A percentile compares a stretch with the other conserved stretches of the same genome.
Evolutionary conservation across 2,329 filamentous ascomycete genomes (phyloP).

Genomic region (Clathrospora elynae): DNA sequence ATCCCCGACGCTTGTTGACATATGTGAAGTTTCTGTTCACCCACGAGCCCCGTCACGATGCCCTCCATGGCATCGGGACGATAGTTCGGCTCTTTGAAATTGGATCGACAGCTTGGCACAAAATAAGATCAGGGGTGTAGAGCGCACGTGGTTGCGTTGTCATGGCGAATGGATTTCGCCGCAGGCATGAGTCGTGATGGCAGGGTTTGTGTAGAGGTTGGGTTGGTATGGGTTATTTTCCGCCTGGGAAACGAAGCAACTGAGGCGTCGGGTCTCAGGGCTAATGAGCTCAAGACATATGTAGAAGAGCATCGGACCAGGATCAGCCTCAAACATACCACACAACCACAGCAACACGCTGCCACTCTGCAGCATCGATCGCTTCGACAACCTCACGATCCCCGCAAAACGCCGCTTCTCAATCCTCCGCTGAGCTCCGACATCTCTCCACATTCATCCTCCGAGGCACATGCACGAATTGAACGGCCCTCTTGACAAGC

Average conservation of each 20-base stretch:
- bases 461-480: slow-evolving; percentile 23
- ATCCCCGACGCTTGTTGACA: slow-evolving; percentile 17
- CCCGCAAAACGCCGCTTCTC: slow-evolving; percentile 8
- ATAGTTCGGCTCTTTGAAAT: slow-evolving; percentile 10
- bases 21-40: slow-evolving; percentile 14
- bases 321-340: not conserved
- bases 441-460: slow-evolving; percentile 6
- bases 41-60: slow-evolving; percentile 16
- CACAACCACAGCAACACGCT: not conserved
- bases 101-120: slow-evolving; percentile 3
- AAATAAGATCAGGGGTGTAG: slow-evolving; percentile 1
- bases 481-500: slow-evolving; percentile 28
- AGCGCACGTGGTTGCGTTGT: slow-evolving; percentile 8
- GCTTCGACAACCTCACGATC: slow-evolving; percentile 2
- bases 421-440: slow-evolving; percentile 5
- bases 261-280: too few species aligned
- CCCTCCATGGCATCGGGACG: slow-evolving; percentile 4
- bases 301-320: slow-evolving; percentile 1
- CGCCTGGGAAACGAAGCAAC: too few species aligned
- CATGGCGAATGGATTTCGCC: slow-evolving; percentile 6
- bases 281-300: too few species aligned
- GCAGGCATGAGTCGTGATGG: slow-evolving; percentile 4
- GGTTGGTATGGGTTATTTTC: too few species aligned
- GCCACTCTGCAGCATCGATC: slow-evolving; percentile 5
- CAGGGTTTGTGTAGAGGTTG: slow-evolving; percentile 1